These are phyloP conservation scores for Peronosclerospora sorghi DNA, from an alignment of 352 stramenopile genomes.

Conservation along the genomic window DNA sequence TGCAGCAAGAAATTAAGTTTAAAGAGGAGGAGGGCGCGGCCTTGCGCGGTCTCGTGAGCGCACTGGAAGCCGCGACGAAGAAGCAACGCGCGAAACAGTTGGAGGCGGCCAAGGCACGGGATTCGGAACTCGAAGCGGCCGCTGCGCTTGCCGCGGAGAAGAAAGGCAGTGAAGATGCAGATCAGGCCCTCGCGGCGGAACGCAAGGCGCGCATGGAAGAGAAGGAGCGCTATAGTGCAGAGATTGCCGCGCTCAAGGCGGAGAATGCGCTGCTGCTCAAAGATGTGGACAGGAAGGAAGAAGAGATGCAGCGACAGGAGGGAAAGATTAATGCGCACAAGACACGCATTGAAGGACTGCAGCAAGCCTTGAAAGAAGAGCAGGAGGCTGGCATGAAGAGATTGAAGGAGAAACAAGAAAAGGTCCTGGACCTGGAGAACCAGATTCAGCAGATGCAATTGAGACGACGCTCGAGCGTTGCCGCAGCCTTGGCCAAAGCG, in stretches of 20 bases:
- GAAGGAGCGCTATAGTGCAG: conserved; percentile 29
- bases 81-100: conserved; percentile 62
- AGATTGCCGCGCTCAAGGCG: conserved; percentile 52
- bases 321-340: conserved; percentile 59
- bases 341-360: conserved; percentile 41
- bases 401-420: conserved; percentile 65
- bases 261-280: conserved; percentile 69
- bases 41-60: conserved; percentile 58
- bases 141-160: conserved; percentile 21
- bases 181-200: conserved; percentile 27
- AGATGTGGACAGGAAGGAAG: conserved; percentile 60
- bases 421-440: conserved; percentile 44
- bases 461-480: conserved; percentile 34
- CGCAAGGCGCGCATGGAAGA: conserved; percentile 22
- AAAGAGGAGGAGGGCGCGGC: conserved; percentile 72
- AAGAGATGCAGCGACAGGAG: conserved; percentile 47
- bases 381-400: conserved; percentile 52
- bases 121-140: conserved; percentile 14
- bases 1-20: conserved; percentile 81
- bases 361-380: conserved; percentile 46
- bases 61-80: conserved; percentile 70
- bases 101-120: conserved; percentile 29
- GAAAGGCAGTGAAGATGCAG: conserved; percentile 27
- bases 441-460: conserved; percentile 56
- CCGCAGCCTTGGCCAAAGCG: conserved; percentile 27